phyloP scores from a whole-genome alignment of 345 rosid species.

The Gossypium stocksii region DNA sequence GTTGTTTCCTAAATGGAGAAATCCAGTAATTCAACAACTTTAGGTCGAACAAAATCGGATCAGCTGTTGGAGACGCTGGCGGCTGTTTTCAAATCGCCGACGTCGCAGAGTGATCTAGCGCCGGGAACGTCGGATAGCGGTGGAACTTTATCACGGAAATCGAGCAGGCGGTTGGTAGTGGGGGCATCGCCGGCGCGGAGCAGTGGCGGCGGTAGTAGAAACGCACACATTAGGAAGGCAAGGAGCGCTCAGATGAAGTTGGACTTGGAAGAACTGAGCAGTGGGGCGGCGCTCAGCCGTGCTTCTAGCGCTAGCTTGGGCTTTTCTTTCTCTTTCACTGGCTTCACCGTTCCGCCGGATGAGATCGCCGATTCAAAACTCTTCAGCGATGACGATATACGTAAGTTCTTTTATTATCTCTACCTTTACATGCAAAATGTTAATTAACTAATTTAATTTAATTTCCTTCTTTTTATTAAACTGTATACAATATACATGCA shows the following conservation, averaged over 20 bases:
- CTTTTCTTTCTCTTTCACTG: conserved; percentile 88
- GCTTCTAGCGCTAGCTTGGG: conserved; percentile 96
- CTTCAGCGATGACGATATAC: conserved; percentile 83
- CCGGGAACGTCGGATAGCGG: conserved; percentile 28
- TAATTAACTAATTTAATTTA: not conserved
- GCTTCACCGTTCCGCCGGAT: conserved; percentile 79
- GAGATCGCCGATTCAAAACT: conserved; percentile 71
- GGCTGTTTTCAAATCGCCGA: conserved; percentile 67
- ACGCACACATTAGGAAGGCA: conserved; percentile 76
- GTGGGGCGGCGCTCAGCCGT: conserved; percentile 87
- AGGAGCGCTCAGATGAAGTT: conserved; percentile 79
- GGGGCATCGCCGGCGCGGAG: conserved; percentile 65
- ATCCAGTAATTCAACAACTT: conserved; percentile 35
- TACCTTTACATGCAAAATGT: not conserved
- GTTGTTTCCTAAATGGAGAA: conserved; percentile 40
- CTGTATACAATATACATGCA: not conserved
- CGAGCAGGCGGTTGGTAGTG: conserved; percentile 55
- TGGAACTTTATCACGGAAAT: conserved; percentile 54
- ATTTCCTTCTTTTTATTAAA: not conserved
- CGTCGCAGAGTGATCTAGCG: conserved; percentile 23
- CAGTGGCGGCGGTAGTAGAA: conserved; percentile 35
- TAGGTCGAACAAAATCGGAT: conserved; percentile 77
- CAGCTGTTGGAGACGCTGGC: conserved; percentile 68
- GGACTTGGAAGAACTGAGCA: conserved; percentile 70
- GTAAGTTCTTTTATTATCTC: conserved; percentile 38